A percentile compares a stretch with the other conserved stretches of the same genome.
Evolutionary conservation across 768 basidiomycete genomes (phyloP).

Genomic region (Russula dissimulans): DNA sequence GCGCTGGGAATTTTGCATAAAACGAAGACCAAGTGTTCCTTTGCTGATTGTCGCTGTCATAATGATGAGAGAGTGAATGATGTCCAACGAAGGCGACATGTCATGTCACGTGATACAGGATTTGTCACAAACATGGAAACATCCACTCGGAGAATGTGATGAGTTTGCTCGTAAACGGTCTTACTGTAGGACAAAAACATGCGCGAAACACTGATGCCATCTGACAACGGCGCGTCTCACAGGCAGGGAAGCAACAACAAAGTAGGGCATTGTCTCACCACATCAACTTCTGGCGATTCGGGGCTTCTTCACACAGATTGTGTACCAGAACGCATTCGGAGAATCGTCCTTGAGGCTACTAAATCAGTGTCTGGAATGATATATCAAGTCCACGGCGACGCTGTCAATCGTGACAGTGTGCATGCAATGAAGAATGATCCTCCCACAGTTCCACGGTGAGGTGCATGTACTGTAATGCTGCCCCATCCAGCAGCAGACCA

Average conservation of each 20-base stretch:
- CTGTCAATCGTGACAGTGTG: slow-evolving; percentile 8
- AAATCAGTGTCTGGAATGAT: not conserved
- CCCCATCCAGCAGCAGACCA: not conserved
- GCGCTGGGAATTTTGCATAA: slow-evolving; percentile 16
- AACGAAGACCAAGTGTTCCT: slow-evolving; percentile 18
- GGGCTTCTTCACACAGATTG: not conserved
- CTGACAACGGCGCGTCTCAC: not conserved
- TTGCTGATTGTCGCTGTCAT: slow-evolving; percentile 15
- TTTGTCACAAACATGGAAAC: too few species aligned
- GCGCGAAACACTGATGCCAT: not conserved
- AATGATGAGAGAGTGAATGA: not conserved
- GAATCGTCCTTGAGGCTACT: not conserved
- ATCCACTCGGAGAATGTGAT: too few species aligned
- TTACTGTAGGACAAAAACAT: not conserved
- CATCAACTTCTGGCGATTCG: not conserved
- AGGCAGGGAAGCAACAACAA: not conserved
- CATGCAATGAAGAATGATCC: not conserved
- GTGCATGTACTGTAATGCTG: not conserved
- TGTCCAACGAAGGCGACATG: too few species aligned
- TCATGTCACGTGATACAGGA: too few species aligned
- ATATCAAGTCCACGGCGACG: slow-evolving; percentile 12
- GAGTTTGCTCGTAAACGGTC: too few species aligned
- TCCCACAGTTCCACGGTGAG: not conserved
- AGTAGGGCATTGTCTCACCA: not conserved
- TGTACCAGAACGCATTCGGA: not conserved